Evolutionary conservation across 176 grass and related monocot species (phyloP).

Genomic region (Musa itinerans): DNA sequence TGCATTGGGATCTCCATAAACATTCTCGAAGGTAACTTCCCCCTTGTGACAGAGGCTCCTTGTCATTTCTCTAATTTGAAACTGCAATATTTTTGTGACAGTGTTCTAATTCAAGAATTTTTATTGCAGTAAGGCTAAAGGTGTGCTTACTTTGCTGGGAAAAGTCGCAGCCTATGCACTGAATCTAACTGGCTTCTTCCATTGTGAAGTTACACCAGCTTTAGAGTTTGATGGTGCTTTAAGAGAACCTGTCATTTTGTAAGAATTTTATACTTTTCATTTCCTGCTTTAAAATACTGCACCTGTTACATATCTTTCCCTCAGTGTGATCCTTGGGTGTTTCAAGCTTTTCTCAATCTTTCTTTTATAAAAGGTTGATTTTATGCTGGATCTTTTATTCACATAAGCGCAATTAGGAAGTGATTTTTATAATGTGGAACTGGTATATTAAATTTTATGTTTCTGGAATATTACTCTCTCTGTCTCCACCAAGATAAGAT

Average conservation of each 20-base stretch:
- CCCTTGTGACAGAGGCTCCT: not conserved
- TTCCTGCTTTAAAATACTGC: not conserved
- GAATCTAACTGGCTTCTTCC: conserved; percentile 72
- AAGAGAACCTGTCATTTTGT: conserved; percentile 46
- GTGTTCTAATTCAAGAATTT: not conserved
- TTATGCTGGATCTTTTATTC: not conserved
- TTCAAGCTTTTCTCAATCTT: not conserved
- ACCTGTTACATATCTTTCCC: not conserved
- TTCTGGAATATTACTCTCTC: not conserved
- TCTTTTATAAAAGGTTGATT: not conserved
- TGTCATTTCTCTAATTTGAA: not conserved
- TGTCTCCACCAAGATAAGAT: not conserved
- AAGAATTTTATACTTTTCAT: conserved; percentile 17
- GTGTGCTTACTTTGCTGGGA: conserved; percentile 64
- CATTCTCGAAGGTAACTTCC: conserved; percentile 58
- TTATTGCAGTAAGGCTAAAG: conserved; percentile 50
- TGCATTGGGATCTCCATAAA: conserved; percentile 94
- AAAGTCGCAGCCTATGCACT: conserved; percentile 64
- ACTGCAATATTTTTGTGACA: not conserved
- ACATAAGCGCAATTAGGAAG: not conserved
- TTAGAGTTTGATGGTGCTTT: conserved; percentile 29
- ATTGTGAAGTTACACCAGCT: conserved; percentile 43
- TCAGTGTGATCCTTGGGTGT: not conserved
- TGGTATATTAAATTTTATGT: not conserved
- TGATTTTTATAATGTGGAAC: not conserved